These are phyloP conservation scores for Xylaria longipes DNA, from an alignment of 495 filamentous ascomycete genomes.

Conservation along the genomic window DNA sequence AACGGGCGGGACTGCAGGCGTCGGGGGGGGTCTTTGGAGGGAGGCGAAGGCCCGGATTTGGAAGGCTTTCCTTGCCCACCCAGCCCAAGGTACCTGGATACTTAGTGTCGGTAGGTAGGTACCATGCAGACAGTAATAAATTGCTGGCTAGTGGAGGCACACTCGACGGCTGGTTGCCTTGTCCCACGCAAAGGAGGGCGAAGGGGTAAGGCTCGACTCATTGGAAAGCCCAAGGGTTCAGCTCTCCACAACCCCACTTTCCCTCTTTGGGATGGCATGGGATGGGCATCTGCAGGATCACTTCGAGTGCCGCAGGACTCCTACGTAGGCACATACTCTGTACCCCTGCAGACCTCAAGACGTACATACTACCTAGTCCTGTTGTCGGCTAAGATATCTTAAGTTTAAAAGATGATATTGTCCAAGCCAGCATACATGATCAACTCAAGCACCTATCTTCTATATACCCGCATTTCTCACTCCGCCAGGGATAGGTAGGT, in stretches of 20 bases:
- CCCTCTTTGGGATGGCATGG: neutral
- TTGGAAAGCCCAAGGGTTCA: constrained; percentile 11
- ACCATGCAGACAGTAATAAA: no score
- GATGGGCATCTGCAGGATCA: neutral
- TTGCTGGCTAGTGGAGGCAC: neutral
- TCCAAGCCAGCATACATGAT: neutral
- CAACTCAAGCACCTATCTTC: neutral
- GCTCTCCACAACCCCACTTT: constrained; percentile 16
- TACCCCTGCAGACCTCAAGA: no score
- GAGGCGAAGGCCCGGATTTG: constrained; percentile 1
- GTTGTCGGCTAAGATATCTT: neutral
- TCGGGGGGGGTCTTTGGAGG: neutral
- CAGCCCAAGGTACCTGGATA: neutral
- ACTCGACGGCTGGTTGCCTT: neutral
- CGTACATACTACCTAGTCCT: no score
- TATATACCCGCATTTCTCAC: neutral
- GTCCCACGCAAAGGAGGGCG: neutral
- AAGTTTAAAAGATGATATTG: neutral
- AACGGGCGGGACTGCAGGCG: neutral
- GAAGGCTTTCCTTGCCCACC: neutral
- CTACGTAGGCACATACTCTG: no score
- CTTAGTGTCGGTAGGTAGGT: neutral
- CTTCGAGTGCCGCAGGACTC: neutral
- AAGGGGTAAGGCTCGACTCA: constrained; percentile 1
- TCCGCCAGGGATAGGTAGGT: neutral